Percentiles rank a stretch among this genome's conserved stretches.
Conservation (phyloP, 2,329 filamentous ascomycete genomes). For the Colletotrichum filicis region DNA sequence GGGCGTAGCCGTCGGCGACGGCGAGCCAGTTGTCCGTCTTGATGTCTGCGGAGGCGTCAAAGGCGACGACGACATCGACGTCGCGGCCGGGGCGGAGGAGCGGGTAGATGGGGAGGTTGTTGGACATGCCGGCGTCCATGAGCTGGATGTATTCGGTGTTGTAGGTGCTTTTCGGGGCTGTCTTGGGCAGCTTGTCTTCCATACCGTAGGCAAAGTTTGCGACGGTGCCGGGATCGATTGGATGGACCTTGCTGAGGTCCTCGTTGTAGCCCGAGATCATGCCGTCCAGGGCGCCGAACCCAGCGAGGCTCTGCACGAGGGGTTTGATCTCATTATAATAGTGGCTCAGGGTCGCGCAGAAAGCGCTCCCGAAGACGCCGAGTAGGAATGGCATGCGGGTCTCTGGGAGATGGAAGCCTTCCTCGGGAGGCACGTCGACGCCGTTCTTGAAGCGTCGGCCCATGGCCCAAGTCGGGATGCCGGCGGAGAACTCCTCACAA, state of each 20-base stretch:
- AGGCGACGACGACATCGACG: conserved; percentile 90
- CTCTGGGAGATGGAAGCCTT: conserved; percentile 81
- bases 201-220: conserved; percentile 91
- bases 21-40: conserved; percentile 96
- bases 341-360: conserved; percentile 94
- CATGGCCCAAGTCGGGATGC: conserved; percentile 94
- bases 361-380: conserved; percentile 96
- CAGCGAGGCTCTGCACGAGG: conserved; percentile 77
- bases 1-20: conserved; percentile 91
- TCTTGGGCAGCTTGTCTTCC: conserved; percentile 77
- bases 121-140: conserved; percentile 99
- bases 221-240: conserved; percentile 89
- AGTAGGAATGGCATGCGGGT: conserved; percentile 84
- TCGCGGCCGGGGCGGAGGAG: conserved; percentile 88
- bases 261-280: conserved; percentile 82
- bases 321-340: conserved; percentile 97
- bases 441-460: conserved; percentile 85
- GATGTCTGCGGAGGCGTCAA: conserved; percentile 94
- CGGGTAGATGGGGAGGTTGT: conserved; percentile 96
- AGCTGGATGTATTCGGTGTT: conserved; percentile 78
- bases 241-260: conserved; percentile 90
- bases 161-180: conserved; percentile 82
- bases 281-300: conserved; percentile 81
- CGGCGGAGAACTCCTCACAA: conserved; percentile 90
- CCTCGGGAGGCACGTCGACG: conserved; percentile 70